Evolutionary conservation across 2,329 filamentous ascomycete genomes (phyloP).

Genomic region (Penicillium hordei): DNA sequence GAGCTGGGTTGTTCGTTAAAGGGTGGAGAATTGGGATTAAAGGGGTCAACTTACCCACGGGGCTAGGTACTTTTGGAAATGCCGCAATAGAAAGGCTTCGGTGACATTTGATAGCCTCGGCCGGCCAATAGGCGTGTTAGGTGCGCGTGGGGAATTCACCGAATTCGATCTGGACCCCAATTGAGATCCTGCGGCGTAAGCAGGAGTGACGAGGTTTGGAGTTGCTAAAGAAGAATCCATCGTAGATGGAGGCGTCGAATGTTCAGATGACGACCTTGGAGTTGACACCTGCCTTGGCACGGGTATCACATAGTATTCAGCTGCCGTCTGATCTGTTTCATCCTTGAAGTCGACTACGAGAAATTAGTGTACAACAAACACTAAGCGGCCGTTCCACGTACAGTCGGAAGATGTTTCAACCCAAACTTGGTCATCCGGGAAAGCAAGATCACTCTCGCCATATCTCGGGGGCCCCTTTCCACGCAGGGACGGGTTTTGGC

Average conservation of each 20-base stretch:
- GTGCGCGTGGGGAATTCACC: conserved; percentile 18
- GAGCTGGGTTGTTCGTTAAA: conserved; percentile 22
- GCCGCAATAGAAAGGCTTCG: conserved; percentile 36
- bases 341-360: conserved; percentile 36
- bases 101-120: conserved; percentile 31
- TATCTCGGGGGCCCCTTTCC: conserved; percentile 37
- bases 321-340: conserved; percentile 37
- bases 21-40: not conserved
- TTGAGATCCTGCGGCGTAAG: conserved; percentile 11
- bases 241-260: conserved; percentile 26
- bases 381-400: conserved; percentile 17
- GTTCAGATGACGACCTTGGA: conserved; percentile 28
- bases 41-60: conserved; percentile 28
- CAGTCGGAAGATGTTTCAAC: conserved; percentile 31
- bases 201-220: conserved; percentile 13
- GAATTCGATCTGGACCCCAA: conserved; percentile 17
- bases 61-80: conserved; percentile 35
- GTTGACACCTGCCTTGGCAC: conserved; percentile 16
- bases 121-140: conserved; percentile 22
- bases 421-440: conserved; percentile 37
- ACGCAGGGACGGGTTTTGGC: conserved; percentile 39
- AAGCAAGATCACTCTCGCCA: conserved; percentile 36
- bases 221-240: conserved; percentile 24
- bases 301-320: conserved; percentile 35
- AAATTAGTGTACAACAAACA: not conserved